phyloP scores from a whole-genome alignment of 805 yeast genomes.

The Metschnikowia sp. region DNA sequence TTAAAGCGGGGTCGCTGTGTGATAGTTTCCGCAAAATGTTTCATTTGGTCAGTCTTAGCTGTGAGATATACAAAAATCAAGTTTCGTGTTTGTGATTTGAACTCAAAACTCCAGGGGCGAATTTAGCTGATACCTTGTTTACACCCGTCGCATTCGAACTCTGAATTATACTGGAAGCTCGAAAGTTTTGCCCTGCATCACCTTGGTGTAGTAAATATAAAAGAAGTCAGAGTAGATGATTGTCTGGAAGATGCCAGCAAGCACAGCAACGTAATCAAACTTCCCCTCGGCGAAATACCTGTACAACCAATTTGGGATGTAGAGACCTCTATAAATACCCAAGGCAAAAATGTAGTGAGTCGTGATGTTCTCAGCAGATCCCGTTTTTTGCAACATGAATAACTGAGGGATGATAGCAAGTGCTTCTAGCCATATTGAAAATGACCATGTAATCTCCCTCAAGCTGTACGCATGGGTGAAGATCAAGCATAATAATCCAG shows the following conservation, averaged over 20 bases:
- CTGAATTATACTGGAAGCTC: conserved; percentile 55
- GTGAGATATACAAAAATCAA: too few relatives aligned
- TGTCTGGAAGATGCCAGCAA: conserved; percentile 85
- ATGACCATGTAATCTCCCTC: conserved; percentile 77
- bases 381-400: conserved; percentile 83
- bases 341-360: conserved; percentile 91
- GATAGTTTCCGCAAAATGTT: too few relatives aligned
- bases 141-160: background rate
- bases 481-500: conserved; percentile 51
- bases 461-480: conserved; percentile 64
- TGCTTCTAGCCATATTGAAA: conserved; percentile 88
- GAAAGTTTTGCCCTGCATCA: conserved; percentile 73
- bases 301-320: conserved; percentile 94
- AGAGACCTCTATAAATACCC: conserved; percentile 85
- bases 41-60: too few relatives aligned
- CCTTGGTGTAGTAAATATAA: conserved; percentile 78
- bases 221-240: conserved; percentile 91
- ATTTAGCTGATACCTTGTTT: too few relatives aligned
- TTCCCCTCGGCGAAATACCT: conserved; percentile 64
- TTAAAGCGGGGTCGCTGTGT: conserved; percentile 27
- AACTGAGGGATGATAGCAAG: conserved; percentile 92
- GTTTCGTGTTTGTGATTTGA: too few relatives aligned
- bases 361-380: conserved; percentile 83
- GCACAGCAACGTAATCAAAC: conserved; percentile 66
- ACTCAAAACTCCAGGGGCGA: too few relatives aligned